A percentile compares a stretch with the other conserved stretches of the same genome.
These are phyloP conservation scores for Plenodomus biglobosus DNA, from an alignment of 2,329 filamentous ascomycete genomes.

Conservation along the genomic window DNA sequence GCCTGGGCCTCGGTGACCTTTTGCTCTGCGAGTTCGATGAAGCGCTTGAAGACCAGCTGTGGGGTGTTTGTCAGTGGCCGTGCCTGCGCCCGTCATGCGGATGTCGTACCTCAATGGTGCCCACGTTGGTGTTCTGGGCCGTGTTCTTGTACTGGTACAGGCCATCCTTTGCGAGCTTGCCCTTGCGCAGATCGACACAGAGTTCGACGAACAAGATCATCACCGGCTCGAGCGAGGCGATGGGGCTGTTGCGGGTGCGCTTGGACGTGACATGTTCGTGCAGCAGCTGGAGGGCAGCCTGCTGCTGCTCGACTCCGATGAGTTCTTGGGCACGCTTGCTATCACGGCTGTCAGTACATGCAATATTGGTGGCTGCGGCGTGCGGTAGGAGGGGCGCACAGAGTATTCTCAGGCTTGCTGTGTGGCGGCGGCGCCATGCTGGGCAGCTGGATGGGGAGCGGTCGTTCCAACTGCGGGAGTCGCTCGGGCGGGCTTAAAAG, in stretches of 20 bases:
- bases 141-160: conserved; percentile 99
- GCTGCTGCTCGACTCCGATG: conserved; percentile 92
- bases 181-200: conserved; percentile 95
- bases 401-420: conserved; percentile 98
- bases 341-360: not conserved
- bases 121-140: conserved; percentile 97
- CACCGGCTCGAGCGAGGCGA: conserved; percentile 93
- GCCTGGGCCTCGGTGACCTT: conserved; percentile 95
- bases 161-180: conserved; percentile 97
- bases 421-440: conserved; percentile 92
- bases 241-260: conserved; percentile 94
- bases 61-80: conserved; percentile 5
- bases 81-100: not conserved
- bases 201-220: conserved; percentile 98
- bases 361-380: conserved; percentile 8
- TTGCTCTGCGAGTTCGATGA: conserved; percentile 93
- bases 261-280: conserved; percentile 99
- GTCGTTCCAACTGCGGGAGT: conserved; percentile 30
- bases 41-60: conserved; percentile 85
- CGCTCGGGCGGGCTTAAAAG: conserved; percentile 34
- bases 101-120: conserved; percentile 80
- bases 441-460: conserved; percentile 34
- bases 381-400: conserved; percentile 47
- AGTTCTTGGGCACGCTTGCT: conserved; percentile 87
- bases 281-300: conserved; percentile 88